These are phyloP conservation scores for Saccharomyces pastorianus DNA, from an alignment of 1,139 yeast species.

Conservation along the genomic window DNA sequence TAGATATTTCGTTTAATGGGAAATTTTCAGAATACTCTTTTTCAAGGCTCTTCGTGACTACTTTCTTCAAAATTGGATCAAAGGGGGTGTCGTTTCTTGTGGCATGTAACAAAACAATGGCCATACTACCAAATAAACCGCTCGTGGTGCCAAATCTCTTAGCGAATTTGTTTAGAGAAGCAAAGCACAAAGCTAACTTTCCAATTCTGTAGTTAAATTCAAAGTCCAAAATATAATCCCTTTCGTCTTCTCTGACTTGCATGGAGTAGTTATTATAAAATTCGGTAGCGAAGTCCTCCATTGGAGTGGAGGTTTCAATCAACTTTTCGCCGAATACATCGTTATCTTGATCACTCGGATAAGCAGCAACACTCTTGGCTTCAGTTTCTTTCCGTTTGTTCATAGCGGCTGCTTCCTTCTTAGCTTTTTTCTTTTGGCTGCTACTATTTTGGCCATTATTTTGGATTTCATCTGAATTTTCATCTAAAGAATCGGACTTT, in stretches of 20 bases:
- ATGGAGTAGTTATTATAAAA: conserved; percentile 34
- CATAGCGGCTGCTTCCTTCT: conserved; percentile 34
- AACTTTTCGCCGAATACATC: conserved; percentile 40
- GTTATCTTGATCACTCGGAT: conserved; percentile 32
- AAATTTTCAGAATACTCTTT: conserved; percentile 23
- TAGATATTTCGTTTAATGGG: conserved; percentile 18
- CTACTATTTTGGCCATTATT: conserved; percentile 2
- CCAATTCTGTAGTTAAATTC: conserved; percentile 37
- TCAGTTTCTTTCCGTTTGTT: conserved; percentile 35
- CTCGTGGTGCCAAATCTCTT: conserved; percentile 13
- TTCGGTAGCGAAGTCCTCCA: conserved; percentile 34
- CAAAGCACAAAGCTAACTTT: conserved; percentile 41
- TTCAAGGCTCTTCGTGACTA: conserved; percentile 33
- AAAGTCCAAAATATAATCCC: conserved; percentile 38
- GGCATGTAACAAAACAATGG: conserved; percentile 19
- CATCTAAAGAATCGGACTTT: conserved; percentile 28
- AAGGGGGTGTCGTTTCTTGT: conserved; percentile 16
- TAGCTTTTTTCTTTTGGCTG: conserved; percentile 32
- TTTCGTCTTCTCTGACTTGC: conserved; percentile 29
- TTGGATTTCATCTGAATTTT: conserved; percentile 9
- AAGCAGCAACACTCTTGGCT: conserved; percentile 32
- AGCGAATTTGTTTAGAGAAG: conserved; percentile 34
- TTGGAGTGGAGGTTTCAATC: conserved; percentile 33
- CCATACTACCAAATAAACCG: conserved; percentile 24
- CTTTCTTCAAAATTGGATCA: conserved; percentile 31